Conservation (phyloP, 345 rosid genomes). For the Gossypium herbaceum region DNA sequence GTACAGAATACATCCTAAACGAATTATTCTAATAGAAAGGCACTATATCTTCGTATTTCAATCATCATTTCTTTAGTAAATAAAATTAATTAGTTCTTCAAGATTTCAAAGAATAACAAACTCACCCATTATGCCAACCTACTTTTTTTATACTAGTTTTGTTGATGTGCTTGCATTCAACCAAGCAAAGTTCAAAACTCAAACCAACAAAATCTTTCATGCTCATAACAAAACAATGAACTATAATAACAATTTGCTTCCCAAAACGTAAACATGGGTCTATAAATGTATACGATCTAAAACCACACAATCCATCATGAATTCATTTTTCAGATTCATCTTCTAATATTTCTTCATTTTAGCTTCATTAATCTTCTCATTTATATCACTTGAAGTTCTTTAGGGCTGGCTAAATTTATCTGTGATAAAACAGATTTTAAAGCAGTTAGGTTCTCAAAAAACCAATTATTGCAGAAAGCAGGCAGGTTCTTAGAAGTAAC, state of each 20-base stretch:
- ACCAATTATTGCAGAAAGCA: neutral
- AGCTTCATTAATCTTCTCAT: neutral
- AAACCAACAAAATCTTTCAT: neutral
- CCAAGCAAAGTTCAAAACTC: neutral
- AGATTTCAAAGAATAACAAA: neutral
- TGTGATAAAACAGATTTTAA: neutral
- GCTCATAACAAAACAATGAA: neutral
- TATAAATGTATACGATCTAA: neutral
- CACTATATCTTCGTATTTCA: neutral
- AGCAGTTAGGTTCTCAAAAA: constrained; percentile 1
- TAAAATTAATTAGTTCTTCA: neutral
- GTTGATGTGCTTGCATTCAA: neutral
- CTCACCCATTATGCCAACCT: neutral
- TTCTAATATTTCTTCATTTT: neutral
- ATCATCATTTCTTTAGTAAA: neutral
- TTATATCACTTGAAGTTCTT: neutral
- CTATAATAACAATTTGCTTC: neutral
- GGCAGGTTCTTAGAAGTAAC: neutral
- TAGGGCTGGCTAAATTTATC: neutral
- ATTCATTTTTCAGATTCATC: neutral
- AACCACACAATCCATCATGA: neutral
- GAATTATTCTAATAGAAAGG: neutral
- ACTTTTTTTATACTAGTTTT: neutral
- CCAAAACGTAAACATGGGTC: neutral
- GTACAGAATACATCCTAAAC: neutral